These are phyloP conservation scores for Cladobotryum mycophilum DNA, from an alignment of 2,329 filamentous ascomycete genomes.

Conservation along the genomic window DNA sequence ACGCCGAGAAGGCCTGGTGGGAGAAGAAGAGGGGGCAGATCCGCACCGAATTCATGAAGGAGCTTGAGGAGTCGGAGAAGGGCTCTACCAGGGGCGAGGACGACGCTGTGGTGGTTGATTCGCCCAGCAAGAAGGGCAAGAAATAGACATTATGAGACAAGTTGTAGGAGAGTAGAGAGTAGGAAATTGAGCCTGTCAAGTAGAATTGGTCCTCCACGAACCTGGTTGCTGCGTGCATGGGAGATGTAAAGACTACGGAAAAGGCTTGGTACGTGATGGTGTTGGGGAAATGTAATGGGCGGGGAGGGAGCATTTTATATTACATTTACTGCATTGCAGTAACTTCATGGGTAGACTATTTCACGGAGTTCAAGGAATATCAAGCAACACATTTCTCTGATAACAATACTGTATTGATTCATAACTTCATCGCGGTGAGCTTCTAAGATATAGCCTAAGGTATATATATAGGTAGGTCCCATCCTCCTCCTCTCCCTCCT, in stretches of 20 bases:
- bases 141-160: slow-evolving; percentile 1
- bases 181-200: not conserved
- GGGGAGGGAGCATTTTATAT: too few species aligned
- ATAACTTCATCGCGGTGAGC: slow-evolving; percentile 6
- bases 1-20: slow-evolving; percentile 86
- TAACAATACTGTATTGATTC: too few species aligned
- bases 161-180: not conserved
- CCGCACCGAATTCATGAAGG: slow-evolving; percentile 73
- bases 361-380: not conserved
- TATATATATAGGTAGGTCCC: not conserved
- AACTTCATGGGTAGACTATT: too few species aligned
- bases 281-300: too few species aligned
- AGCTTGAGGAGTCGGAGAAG: slow-evolving; percentile 62
- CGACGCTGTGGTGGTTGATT: slow-evolving; percentile 67
- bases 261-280: too few species aligned
- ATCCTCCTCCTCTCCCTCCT: slow-evolving; percentile 9
- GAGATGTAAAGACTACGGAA: too few species aligned
- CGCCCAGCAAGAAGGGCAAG: slow-evolving; percentile 14
- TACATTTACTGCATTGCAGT: too few species aligned
- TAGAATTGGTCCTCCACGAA: not conserved
- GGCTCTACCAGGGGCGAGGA: slow-evolving; percentile 34
- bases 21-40: slow-evolving; percentile 72
- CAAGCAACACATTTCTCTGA: not conserved
- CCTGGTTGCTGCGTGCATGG: not conserved
- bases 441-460: not conserved